Conservation (phyloP, 192 early-diverging fungal genomes). For the Allomyces macrogynus region DNA sequence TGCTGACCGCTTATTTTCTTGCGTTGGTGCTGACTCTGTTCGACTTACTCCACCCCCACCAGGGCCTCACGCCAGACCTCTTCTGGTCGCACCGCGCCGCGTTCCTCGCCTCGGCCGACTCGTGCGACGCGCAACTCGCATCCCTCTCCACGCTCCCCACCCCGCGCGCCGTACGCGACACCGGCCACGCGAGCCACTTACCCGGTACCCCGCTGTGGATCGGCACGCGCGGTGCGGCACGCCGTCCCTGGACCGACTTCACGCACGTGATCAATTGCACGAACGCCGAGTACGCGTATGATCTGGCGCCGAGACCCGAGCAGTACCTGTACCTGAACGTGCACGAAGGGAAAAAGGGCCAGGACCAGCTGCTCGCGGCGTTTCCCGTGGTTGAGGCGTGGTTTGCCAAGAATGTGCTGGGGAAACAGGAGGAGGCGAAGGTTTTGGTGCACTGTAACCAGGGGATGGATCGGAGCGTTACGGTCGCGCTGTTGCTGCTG, state of each 20-base stretch:
- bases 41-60: no score
- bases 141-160: background rate
- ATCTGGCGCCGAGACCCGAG: background rate
- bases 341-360: background rate
- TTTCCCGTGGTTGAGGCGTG: background rate
- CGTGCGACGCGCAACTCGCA: background rate
- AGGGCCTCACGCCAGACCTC: background rate
- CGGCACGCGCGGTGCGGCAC: background rate
- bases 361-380: background rate
- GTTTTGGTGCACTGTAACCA: background rate
- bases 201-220: background rate
- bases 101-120: background rate
- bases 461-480: background rate
- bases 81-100: background rate
- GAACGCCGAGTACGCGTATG: background rate
- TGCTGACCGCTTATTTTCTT: conserved; percentile 7
- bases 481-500: background rate
- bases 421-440: background rate
- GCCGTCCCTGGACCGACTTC: background rate
- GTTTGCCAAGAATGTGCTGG: background rate
- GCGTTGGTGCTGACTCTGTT: no score
- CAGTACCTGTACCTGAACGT: background rate
- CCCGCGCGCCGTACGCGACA: background rate
- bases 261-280: background rate
- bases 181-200: background rate